Evolutionary conservation across 2,329 filamentous ascomycete species (phyloP).

Genomic region (Cercospora sojina): DNA sequence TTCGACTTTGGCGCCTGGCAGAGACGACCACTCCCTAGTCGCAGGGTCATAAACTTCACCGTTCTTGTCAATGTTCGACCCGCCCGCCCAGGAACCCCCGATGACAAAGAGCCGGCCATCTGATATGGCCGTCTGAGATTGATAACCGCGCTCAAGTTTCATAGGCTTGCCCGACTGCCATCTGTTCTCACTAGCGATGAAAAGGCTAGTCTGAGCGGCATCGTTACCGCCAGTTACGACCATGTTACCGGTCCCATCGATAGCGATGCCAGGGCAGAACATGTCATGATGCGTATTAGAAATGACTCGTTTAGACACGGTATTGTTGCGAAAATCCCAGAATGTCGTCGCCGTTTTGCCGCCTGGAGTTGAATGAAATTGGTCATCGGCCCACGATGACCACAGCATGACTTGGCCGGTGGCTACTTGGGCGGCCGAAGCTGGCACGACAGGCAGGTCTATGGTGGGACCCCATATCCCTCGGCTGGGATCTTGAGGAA

Average conservation of each 20-base stretch:
- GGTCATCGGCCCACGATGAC: constrained; percentile 11
- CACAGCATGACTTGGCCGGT: constrained; percentile 11
- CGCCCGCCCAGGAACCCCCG: constrained; percentile 33
- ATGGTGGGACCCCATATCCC: constrained; percentile 8
- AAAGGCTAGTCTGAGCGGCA: constrained; percentile 52
- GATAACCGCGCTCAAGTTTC: constrained; percentile 53
- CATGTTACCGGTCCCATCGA: constrained; percentile 51
- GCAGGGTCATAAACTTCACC: constrained; percentile 55
- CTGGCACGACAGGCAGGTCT: constrained; percentile 12
- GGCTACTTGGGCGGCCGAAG: constrained; percentile 9
- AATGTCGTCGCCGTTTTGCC: constrained; percentile 9
- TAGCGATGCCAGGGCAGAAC: constrained; percentile 58
- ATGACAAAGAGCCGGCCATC: constrained; percentile 49
- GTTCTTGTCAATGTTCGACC: constrained; percentile 53
- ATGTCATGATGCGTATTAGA: constrained; percentile 36
- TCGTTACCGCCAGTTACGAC: constrained; percentile 57
- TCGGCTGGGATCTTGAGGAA: constrained; percentile 6
- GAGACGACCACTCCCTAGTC: constrained; percentile 52
- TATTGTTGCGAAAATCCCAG: constrained; percentile 11
- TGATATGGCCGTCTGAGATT: constrained; percentile 51
- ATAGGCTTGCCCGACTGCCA: constrained; percentile 48
- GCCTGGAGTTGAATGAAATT: constrained; percentile 12
- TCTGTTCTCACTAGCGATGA: constrained; percentile 40
- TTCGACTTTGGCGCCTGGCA: constrained; percentile 41
- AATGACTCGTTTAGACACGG: constrained; percentile 9